These are phyloP conservation scores for Mucor plumbeus DNA, from an alignment of 371 early-diverging fungal species.

Conservation along the genomic window DNA sequence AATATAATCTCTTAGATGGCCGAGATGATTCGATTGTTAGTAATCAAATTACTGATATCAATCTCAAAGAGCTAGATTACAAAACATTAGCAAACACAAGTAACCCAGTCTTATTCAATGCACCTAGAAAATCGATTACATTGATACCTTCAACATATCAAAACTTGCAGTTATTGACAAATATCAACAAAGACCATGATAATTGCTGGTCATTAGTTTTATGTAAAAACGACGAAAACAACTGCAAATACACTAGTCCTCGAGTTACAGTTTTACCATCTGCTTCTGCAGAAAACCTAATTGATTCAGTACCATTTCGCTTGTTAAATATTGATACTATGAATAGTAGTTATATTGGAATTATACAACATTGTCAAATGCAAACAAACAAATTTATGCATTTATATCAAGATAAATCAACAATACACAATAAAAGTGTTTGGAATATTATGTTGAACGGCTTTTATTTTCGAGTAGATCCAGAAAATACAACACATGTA, in stretches of 20 bases:
- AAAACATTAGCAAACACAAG: background rate
- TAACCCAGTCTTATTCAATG: background rate
- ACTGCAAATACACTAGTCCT: background rate
- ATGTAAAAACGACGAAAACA: background rate
- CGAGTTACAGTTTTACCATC: constrained; percentile 13
- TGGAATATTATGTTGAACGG: constrained; percentile 12
- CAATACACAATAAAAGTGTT: background rate
- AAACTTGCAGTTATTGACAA: constrained; percentile 11
- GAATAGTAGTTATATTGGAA: constrained; percentile 50
- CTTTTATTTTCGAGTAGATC: background rate
- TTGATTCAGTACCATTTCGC: constrained; percentile 11
- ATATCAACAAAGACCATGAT: constrained; percentile 12
- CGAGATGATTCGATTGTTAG: background rate
- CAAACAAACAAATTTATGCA: background rate
- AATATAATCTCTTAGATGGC: constrained; percentile 11
- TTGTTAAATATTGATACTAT: constrained; percentile 2
- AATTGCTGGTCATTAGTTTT: constrained; percentile 11
- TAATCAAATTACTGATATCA: background rate
- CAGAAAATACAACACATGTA: background rate
- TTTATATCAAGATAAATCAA: background rate
- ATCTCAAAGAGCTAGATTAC: background rate
- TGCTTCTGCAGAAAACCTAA: constrained; percentile 6
- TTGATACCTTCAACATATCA: background rate
- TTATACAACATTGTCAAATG: constrained; percentile 18
- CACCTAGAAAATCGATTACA: background rate